A percentile compares a stretch with the other conserved stretches of the same genome.
These are phyloP conservation scores for Coccomyxa sp. DNA, from an alignment of 139 green algal genomes.

Conservation along the genomic window DNA sequence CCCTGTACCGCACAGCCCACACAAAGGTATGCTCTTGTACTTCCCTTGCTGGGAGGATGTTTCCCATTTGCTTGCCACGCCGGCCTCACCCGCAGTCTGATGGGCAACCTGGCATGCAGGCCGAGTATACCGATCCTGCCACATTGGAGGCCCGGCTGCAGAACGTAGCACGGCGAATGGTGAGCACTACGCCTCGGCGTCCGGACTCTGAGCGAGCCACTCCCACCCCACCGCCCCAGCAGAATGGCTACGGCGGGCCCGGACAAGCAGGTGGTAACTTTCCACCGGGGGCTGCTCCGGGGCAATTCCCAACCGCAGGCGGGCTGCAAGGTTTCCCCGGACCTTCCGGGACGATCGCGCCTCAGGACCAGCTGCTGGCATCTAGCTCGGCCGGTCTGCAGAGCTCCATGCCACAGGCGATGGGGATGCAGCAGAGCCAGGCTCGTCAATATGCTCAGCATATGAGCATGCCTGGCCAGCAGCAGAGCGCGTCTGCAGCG, in stretches of 20 bases:
- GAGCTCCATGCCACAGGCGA: neutral
- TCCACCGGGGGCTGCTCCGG: neutral
- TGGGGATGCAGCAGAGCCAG: neutral
- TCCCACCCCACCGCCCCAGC: slow-evolving; percentile 10
- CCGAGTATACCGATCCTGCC: slow-evolving; percentile 73
- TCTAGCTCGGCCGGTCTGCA: neutral
- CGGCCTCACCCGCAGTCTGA: no score
- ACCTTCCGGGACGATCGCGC: neutral
- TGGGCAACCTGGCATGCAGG: slow-evolving; percentile 46
- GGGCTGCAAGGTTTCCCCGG: neutral
- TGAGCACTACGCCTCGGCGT: slow-evolving; percentile 36
- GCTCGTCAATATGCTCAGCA: neutral
- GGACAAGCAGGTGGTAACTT: slow-evolving; percentile 20
- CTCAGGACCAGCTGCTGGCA: neutral
- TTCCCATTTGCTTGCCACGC: neutral
- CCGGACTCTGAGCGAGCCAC: neutral
- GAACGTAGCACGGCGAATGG: slow-evolving; percentile 64
- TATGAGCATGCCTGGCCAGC: neutral
- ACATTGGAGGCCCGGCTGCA: slow-evolving; percentile 86
- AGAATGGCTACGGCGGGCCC: slow-evolving; percentile 10
- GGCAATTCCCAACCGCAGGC: neutral
- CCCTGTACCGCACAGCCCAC: slow-evolving; percentile 65
- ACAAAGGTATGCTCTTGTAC: slow-evolving; percentile 38
- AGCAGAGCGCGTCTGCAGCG: neutral
- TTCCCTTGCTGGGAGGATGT: no score